Evolutionary conservation across 306 rosid genomes (phyloP), one percentile per base, ranked within the genome.

Genomic region (Geum urbanum): DNA sequence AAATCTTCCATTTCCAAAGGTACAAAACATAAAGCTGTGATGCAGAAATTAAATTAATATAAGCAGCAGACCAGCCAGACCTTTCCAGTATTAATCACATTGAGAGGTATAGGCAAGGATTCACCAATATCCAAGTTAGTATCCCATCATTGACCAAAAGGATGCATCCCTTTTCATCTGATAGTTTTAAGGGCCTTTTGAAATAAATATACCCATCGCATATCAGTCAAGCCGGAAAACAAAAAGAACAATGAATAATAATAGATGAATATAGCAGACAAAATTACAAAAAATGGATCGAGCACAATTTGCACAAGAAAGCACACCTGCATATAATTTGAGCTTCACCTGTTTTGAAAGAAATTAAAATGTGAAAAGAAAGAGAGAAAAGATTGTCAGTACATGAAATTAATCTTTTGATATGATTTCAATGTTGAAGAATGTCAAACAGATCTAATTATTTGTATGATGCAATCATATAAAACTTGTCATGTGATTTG

Each of bases 301-400:
- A 53, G 19, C 19, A 35, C 71, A 16, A 13, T 14, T 51, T 53
- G 63, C 18, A 64, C 14, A 47, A 49, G 51, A 76, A 22, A 72
- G 67, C 78, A 20, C 68, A 83, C 95, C 89, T 82, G 72, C 95
- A 88, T 62, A 88, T 69, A 63, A 88, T 82, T 53, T 74, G 83
- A 52, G 82, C 78, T 6, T 78, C 91, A 9, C 89, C 95, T 88
- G 69, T 79, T 54, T 45, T 20, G 49, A 71, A 60, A 37, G 69
- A 47, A 71, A 74, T 55, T 15, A 61, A 72, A 63, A 4, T 18
- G 19, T 0, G 50, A 48, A 63, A 20, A n/a, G 27, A 24, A 24
- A 24, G 27, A 24, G 27, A 2, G 27, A 43, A 65, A 55, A 8
- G 53, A 8, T 56, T 73, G 67, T 22, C 27, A 53, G 54, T 10